A percentile compares a stretch with the other conserved stretches of the same genome.
Evolutionary conservation across 1,284 basidiomycete genomes (phyloP).

Genomic region (Neonothopanus nambi): DNA sequence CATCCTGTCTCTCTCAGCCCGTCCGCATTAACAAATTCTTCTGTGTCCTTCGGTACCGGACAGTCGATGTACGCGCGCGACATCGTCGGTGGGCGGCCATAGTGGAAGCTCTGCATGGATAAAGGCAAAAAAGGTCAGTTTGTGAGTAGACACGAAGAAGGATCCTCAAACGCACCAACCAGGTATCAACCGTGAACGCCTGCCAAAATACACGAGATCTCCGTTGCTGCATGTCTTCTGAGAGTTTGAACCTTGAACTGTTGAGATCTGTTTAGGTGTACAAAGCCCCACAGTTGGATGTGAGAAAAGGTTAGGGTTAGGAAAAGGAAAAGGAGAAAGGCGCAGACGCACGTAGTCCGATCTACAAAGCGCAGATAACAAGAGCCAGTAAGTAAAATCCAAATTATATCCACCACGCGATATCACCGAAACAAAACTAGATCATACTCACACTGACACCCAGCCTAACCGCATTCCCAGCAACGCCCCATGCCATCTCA

Average conservation of each 20-base stretch:
- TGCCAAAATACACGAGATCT: slow-evolving; percentile 67
- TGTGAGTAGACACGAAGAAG: not conserved
- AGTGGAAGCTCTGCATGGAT: slow-evolving; percentile 55
- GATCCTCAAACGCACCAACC: slow-evolving; percentile 50
- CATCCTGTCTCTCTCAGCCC: slow-evolving; percentile 48
- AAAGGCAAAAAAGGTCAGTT: no score
- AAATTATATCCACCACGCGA: no score
- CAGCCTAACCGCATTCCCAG: slow-evolving; percentile 58
- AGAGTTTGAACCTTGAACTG: slow-evolving; percentile 57
- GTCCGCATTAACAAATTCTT: slow-evolving; percentile 35
- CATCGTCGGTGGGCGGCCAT: slow-evolving; percentile 61
- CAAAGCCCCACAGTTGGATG: not conserved
- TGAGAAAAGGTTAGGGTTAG: not conserved
- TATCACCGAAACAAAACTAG: not conserved
- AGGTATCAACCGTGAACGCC: slow-evolving; percentile 57
- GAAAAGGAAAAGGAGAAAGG: slow-evolving; percentile 2
- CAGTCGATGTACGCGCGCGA: slow-evolving; percentile 55
- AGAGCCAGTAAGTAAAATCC: not conserved
- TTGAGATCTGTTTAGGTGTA: slow-evolving; percentile 57
- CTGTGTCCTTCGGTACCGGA: slow-evolving; percentile 49
- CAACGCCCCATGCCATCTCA: slow-evolving; percentile 51
- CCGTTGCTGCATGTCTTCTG: slow-evolving; percentile 41
- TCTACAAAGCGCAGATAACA: slow-evolving; percentile 36
- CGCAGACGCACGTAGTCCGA: slow-evolving; percentile 59
- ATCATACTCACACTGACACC: slow-evolving; percentile 55